These are phyloP conservation scores for Umbelopsis ramanniana DNA, from an alignment of 192 early-diverging fungal genomes.

Conservation along the genomic window DNA sequence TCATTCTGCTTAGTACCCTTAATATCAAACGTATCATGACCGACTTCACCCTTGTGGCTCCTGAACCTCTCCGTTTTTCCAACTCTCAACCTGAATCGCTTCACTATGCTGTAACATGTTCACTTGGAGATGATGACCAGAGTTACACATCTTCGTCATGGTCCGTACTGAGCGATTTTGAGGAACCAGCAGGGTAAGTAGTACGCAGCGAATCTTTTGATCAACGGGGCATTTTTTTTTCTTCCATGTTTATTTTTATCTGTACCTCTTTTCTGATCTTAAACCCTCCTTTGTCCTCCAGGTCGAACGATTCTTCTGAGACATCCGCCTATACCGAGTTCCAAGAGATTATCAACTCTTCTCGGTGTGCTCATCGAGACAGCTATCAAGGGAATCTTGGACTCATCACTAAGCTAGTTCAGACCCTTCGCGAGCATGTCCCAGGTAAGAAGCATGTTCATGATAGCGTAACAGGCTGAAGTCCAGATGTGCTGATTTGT, in stretches of 20 bases:
- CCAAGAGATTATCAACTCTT: conserved; percentile 16
- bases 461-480: neutral
- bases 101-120: neutral
- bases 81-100: conserved; percentile 8
- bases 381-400: neutral
- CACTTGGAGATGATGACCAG: neutral
- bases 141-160: neutral
- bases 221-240: neutral
- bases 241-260: neutral
- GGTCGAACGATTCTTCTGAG: neutral
- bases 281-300: neutral
- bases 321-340: conserved; percentile 19
- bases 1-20: conserved; percentile 1
- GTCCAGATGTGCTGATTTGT: neutral
- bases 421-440: conserved; percentile 10
- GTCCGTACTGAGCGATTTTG: neutral
- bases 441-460: neutral
- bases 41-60: conserved; percentile 11
- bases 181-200: neutral
- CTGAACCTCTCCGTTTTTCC: conserved; percentile 19
- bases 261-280: neutral
- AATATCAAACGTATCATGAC: neutral
- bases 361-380: conserved; percentile 10
- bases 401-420: conserved; percentile 1
- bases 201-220: neutral